Evolutionary conservation across 2,329 filamentous ascomycete genomes (phyloP), one percentile per base, ranked within the genome.

Genomic region (Ilyonectria mors-panacis): DNA sequence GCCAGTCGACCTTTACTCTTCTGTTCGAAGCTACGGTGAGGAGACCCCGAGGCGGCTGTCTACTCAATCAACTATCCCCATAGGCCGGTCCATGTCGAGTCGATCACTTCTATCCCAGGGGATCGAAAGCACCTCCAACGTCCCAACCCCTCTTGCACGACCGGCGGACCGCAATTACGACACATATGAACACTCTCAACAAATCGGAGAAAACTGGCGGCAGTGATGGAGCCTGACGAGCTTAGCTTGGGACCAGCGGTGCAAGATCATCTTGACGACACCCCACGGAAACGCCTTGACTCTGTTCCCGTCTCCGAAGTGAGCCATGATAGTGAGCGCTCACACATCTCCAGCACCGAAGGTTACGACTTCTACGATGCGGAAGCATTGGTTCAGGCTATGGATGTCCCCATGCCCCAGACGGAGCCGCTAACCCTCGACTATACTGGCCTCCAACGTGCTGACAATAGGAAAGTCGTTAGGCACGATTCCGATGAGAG

Each of bases 311-410:
- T 88, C 28, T 89, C 88, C 2, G 80, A 84, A n/a, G 68, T 79
- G 21, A 88, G 86, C 73, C 83, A 86, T 35, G 83, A 84, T 45
- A 88, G 85, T 71, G 83, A 82, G 48, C 70, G 73, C 44, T 83
- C 84, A 6, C 83, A 86, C 23, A 71, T 80, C n/a, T 87, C 86
- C 13, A 86, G 82, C 73, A 88, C 85, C 1, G 89, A 91, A 70
- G 89, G 89, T 1, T 91, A 91, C 72, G 89, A 91, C 76, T 91
- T 91, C 73, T 91, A 91, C 74, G 89, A 89, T 72, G 80, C 88
- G 30, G 88, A 89, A n/a, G 85, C 82, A 30, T 77, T 86, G 62
- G 79, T 80, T 55, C 81, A 81, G 50, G 86, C 86, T 7, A 86
- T 89, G 53, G 86, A 90, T 66, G 85, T 89, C 56, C 86, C 85